A percentile compares a stretch with the other conserved stretches of the same genome.
Evolutionary conservation across 768 basidiomycete genomes (phyloP).

Genomic region (Pulveroboletus sp.): DNA sequence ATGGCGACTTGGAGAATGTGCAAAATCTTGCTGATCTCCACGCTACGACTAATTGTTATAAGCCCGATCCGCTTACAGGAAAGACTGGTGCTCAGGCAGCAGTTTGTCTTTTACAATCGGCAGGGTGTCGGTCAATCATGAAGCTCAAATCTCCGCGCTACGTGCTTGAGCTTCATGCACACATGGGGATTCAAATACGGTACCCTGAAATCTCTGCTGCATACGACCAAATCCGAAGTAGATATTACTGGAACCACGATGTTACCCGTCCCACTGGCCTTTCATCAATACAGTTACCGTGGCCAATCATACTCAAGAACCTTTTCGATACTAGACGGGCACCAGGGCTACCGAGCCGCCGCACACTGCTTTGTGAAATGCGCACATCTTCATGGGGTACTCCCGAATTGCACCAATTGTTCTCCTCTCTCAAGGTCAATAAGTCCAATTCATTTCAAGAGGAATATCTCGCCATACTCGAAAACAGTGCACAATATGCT

Average conservation of each 20-base stretch:
- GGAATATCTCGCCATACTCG: neutral
- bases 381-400: neutral
- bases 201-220: too few relatives aligned
- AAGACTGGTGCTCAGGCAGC: neutral
- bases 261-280: too few relatives aligned
- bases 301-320: too few relatives aligned
- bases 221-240: too few relatives aligned
- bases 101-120: neutral
- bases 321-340: too few relatives aligned
- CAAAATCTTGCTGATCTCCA: neutral
- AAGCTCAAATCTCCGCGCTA: neutral
- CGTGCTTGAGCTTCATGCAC: too few relatives aligned
- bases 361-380: too few relatives aligned
- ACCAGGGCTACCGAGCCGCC: too few relatives aligned
- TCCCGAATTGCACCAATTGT: neutral
- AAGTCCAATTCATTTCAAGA: neutral
- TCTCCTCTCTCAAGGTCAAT: neutral
- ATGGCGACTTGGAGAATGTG: neutral
- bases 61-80: neutral
- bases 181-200: too few relatives aligned
- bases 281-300: too few relatives aligned
- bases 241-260: too few relatives aligned
- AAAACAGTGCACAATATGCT: neutral
- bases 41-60: neutral
- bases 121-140: neutral